phyloP scores from a whole-genome alignment of 2,329 filamentous ascomycete genomes.

The Xenoacremonium recifei region DNA sequence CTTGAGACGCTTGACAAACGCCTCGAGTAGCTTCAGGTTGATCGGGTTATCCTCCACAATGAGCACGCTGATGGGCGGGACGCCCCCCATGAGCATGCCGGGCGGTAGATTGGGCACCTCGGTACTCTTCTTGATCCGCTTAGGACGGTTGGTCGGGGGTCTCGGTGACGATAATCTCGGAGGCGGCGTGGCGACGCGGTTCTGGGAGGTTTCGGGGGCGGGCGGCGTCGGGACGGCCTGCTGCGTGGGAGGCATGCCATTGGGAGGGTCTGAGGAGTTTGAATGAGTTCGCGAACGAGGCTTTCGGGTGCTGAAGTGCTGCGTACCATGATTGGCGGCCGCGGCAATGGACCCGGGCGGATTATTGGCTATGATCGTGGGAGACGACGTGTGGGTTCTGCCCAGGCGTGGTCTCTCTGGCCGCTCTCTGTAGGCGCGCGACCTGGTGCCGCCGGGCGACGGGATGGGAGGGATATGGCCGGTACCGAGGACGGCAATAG shows the following conservation, averaged over 20 bases:
- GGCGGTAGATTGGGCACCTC: conserved; percentile 51
- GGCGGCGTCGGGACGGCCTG: conserved; percentile 52
- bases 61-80: conserved; percentile 94
- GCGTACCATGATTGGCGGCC: conserved; percentile 30
- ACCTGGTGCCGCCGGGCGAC: conserved; percentile 70
- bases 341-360: conserved; percentile 34
- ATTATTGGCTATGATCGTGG: conserved; percentile 60
- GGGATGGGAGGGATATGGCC: conserved; percentile 79
- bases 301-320: conserved; percentile 36
- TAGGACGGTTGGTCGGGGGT: conserved; percentile 41
- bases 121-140: conserved; percentile 54
- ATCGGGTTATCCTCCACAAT: conserved; percentile 99
- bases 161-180: conserved; percentile 49
- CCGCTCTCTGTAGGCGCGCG: conserved; percentile 55
- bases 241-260: conserved; percentile 45
- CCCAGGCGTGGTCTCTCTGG: conserved; percentile 59
- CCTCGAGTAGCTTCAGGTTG: conserved; percentile 89
- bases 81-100: conserved; percentile 72
- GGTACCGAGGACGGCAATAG: conserved; percentile 78
- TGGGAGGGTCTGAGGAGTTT: conserved; percentile 53
- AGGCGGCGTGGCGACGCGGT: conserved; percentile 54
- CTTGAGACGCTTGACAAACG: conserved; percentile 93
- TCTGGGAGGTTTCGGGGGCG: conserved; percentile 43
- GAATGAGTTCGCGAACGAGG: conserved; percentile 59
- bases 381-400: conserved; percentile 78